These are phyloP conservation scores for Penicillium sclerotiorum DNA, from an alignment of 2,329 filamentous ascomycete species.

Conservation along the genomic window DNA sequence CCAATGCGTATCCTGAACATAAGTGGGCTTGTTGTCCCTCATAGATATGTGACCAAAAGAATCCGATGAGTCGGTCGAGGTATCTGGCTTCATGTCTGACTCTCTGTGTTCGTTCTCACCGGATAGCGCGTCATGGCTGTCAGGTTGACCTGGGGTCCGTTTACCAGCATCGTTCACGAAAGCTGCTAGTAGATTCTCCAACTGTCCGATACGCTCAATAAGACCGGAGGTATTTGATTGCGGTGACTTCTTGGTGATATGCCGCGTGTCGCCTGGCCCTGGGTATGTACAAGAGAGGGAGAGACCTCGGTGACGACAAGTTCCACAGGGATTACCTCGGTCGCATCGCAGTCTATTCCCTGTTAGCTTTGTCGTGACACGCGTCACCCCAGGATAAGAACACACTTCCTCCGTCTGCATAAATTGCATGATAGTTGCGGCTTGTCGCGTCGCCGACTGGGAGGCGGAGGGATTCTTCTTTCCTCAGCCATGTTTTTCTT, in stretches of 20 bases:
- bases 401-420: slow-evolving; percentile 36
- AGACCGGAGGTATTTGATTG: slow-evolving; percentile 51
- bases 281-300: slow-evolving; percentile 52
- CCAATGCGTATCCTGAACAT: slow-evolving; percentile 14
- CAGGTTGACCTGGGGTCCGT: slow-evolving; percentile 47
- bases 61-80: slow-evolving; percentile 12
- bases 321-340: slow-evolving; percentile 58
- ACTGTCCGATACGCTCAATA: slow-evolving; percentile 60
- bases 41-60: slow-evolving; percentile 11
- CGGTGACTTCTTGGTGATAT: neutral
- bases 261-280: neutral
- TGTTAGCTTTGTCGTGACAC: neutral
- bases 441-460: slow-evolving; percentile 32
- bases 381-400: too few relatives aligned
- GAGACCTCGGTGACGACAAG: slow-evolving; percentile 59
- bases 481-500: slow-evolving; percentile 10
- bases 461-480: slow-evolving; percentile 4
- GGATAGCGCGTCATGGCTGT: too few relatives aligned
- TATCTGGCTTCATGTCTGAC: too few relatives aligned
- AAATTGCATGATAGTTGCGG: slow-evolving; percentile 35
- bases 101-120: too few relatives aligned
- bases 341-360: slow-evolving; percentile 56
- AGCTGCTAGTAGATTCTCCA: slow-evolving; percentile 58
- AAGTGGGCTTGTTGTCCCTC: slow-evolving; percentile 9
- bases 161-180: slow-evolving; percentile 57